Base-by-base conservation (phyloP, 257 asterid genomes). In the Echites panduratus region DNA sequence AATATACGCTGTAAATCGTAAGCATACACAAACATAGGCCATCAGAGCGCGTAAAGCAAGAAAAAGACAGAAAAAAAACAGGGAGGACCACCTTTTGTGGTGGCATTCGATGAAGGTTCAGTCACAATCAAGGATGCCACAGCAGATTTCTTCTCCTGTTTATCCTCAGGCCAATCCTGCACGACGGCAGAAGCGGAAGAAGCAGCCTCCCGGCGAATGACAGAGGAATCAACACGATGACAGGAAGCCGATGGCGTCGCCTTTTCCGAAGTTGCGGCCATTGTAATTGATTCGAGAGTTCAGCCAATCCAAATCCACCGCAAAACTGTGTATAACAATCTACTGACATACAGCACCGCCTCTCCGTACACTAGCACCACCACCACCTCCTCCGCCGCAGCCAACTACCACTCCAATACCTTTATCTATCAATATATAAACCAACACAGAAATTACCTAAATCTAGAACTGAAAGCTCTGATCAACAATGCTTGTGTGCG, bases 261-360 rank as follows among this genome's bases (percentile, higher is more conserved):
- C 73, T 77, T 77, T 80, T 80, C 24, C 84, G 69, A 3, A 80
- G 74, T 32, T 80, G 84, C 19, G 84, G 84, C 84, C 84, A 80
- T 80, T 80, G 81, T 47, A 80, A 76, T 70, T 74, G 83, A 57
- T 79, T 79, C 50, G 76, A 71, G 40, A 79, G 62, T 79, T 75
- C 79, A 54, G 53, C 73, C 75, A 75, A 74, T 74, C 82, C 82
- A 78, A 74, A 74, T 61, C 76, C 73, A 64, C 78, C 70, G 61
- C 78, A 78, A 62, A 27, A 57, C 59, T 78, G 40, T 26, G 69
- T 52, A 59, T 61, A 57, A 59, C 35, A 41, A 69, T 73, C 75
- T 56, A 61, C 78, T 78, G 82, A 78, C 82, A 78, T 78, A 78
- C 82, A 78, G 82, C 82, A 78, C 67, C 77, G 4, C 77, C 80